Conservation (phyloP, 1,284 basidiomycete genomes). For the Tilletia walkeri region DNA sequence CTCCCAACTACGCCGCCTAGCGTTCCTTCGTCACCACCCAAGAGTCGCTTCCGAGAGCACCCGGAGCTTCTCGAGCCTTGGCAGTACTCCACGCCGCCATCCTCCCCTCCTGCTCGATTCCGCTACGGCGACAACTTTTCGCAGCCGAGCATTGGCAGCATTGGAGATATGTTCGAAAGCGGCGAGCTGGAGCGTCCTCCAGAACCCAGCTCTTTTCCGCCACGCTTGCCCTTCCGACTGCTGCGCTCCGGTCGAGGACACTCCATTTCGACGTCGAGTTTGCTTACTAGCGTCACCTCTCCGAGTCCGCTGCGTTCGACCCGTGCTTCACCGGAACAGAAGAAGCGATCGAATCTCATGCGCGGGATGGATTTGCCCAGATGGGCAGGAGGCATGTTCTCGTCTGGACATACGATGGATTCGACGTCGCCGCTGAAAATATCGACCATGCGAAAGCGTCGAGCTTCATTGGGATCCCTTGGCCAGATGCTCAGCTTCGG, state of each 20-base stretch:
- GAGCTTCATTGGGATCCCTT: background rate
- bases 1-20: background rate
- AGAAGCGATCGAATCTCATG: background rate
- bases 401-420: background rate
- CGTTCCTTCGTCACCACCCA: background rate
- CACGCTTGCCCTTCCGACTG: background rate
- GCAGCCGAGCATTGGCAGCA: background rate
- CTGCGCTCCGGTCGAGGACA: background rate
- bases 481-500: background rate
- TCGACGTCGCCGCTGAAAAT: background rate
- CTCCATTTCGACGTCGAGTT: background rate
- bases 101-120: background rate
- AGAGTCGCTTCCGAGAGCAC: conserved; percentile 11
- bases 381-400: background rate
- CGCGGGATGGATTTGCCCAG: background rate
- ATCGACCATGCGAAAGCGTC: background rate
- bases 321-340: background rate
- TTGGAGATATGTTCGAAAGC: background rate
- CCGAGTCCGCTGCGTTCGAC: background rate
- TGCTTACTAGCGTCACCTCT: background rate
- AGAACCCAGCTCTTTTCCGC: background rate
- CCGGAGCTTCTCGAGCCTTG: background rate
- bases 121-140: conserved; percentile 11
- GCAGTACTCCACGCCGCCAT: background rate
- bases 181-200: background rate